Base-by-base conservation (phyloP, 1,284 basidiomycete species). In the Fistulina hepatica region DNA sequence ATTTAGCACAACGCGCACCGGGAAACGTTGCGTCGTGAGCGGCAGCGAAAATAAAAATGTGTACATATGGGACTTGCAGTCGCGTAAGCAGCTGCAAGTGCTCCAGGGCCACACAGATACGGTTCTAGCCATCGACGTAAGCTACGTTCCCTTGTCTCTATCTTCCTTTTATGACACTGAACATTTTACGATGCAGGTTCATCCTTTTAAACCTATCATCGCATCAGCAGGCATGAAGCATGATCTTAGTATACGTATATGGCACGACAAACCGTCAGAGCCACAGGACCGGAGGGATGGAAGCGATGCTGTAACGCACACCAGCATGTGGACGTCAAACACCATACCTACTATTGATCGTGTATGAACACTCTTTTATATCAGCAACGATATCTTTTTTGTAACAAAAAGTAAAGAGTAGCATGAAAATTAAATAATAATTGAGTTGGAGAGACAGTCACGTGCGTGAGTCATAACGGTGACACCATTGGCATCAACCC, bases 41-140 rank as follows among this genome's bases (percentile, higher is more conserved):
- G 94, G 93, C 0, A 90, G 85, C 39, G 94, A 97, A 62, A 92
- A 97, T 53, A 72, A 76, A 44, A 86, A 83, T 49, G 63, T 94
- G 11, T 81, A 86, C 45, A 63, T 95, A 17, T 98, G 92, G 91
- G 85, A 97, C 56, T 54, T 97, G 37, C 92, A 97, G 57, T 81
- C 74, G 3, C 72, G 90, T 21, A 67, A 83, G 48, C 62, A 93
- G 5, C 58, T 82, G 6, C 80, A 85, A 50, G 63, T 75, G 1
- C 63, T 94, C 12, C 76, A 83, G 46, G 88, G 82, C 2, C 90
- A 92, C 58, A 66, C 44, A 85, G 85, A 89, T 50, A 76, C 76
- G 21, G 80, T 85, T 2, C 58, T 88, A 34, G 73, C 80, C 2
- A 63, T 88, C 31, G 81, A 79, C 33, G 82, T 85, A 58, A 55